Evolutionary conservation across 2,329 filamentous ascomycete species (phyloP), one percentile per base, ranked within the genome.

Genomic region (Didymella keratinophila): DNA sequence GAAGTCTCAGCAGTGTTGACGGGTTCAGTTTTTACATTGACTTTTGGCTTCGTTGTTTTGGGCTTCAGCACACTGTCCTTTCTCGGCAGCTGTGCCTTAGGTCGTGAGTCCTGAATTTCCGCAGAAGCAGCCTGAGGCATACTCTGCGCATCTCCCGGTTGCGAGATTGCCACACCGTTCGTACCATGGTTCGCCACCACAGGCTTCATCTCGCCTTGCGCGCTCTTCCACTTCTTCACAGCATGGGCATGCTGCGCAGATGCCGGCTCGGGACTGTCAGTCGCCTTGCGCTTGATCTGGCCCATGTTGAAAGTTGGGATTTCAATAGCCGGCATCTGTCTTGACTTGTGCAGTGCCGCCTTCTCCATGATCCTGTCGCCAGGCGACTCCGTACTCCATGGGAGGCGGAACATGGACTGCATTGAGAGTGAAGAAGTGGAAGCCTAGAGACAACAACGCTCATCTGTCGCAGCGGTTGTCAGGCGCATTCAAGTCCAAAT

Each of bases 251-350:
- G 68, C 59, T 72, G 70, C 32, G 66, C 50, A 47, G 70, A 62
- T 51, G 68, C 62, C 16, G 73, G 72, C 66, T 81, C 80, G 43
- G 78, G 76, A 63, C 81, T 85, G 62, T 81, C 79, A 30, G 81
- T 80, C 54, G 82, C 79, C 74, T 87, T 87, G 62, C 86, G 82
- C 80, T 88, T 88, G 70, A 86, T 76, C 67, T 82, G 81, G 63
- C 79, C 81, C 65, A 81, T 71, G 16, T 50, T 58, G 65, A 78
- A 71, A 48, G 64, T 55, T 37, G 80, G 76, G 55, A 82, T 79
- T 58, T 81, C 79, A 67, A 81, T 75, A 55, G 80, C 75, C 18
- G 80, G 79, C 64, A 78, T 70, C 49, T 72, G 73, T 69, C 76
- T 78, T 75, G 78, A 71, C 69, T 77, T 78, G 66, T 78, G 73